Evolutionary conservation across 2,329 filamentous ascomycete genomes (phyloP).

Genomic region (Hypoxylon sp.): DNA sequence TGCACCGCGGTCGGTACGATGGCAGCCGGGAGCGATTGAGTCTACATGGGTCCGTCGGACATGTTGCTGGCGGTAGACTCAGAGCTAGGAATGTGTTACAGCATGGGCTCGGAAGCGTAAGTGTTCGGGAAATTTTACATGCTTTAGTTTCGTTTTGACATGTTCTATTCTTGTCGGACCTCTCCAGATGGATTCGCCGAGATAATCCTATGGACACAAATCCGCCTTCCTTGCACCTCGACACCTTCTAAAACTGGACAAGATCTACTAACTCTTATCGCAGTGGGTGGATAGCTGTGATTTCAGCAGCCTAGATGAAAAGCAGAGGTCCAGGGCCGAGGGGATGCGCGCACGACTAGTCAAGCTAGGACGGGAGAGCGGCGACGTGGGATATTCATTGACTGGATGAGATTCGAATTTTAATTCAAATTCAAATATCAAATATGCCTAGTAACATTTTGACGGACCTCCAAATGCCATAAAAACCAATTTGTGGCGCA

Average conservation of each 20-base stretch:
- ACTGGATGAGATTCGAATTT: conserved; percentile 62
- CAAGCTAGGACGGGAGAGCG: conserved; percentile 71
- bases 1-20: conserved; percentile 80
- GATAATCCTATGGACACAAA: not conserved
- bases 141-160: not conserved
- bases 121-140: not conserved
- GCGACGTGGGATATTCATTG: conserved; percentile 75
- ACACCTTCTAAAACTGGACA: conserved; percentile 13
- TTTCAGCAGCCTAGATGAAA: conserved; percentile 64
- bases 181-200: not conserved
- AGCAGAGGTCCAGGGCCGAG: conserved; percentile 67
- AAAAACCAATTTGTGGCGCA: conserved; percentile 10
- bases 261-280: conserved; percentile 20
- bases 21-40: conserved; percentile 74
- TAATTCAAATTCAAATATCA: not conserved
- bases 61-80: conserved; percentile 66
- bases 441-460: conserved; percentile 9
- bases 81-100: conserved; percentile 81
- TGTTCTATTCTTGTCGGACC: not conserved
- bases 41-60: conserved; percentile 80
- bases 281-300: conserved; percentile 73
- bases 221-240: not conserved
- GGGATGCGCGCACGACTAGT: conserved; percentile 76
- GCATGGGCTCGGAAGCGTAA: conserved; percentile 74
- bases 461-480: conserved; percentile 18